Conservation (phyloP, 1,284 basidiomycete genomes). For the Coniferiporia weirii region DNA sequence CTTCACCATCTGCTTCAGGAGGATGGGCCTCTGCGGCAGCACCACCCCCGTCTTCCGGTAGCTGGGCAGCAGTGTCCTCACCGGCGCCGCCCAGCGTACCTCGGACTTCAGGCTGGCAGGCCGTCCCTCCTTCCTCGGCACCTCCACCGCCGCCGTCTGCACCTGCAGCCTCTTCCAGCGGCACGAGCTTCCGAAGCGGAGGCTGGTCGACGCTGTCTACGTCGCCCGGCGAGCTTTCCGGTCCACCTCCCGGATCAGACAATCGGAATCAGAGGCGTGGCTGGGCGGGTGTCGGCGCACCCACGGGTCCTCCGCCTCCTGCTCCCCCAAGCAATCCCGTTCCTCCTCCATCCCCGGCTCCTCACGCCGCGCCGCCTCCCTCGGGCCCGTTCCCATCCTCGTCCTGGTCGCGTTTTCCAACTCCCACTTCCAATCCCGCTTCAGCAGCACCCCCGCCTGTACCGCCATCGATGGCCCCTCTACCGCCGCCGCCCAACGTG, state of each 20-base stretch:
- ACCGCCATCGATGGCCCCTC: too few species aligned
- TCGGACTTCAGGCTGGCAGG: slow-evolving; percentile 1
- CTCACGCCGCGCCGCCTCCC: not conserved
- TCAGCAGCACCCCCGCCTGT: too few species aligned
- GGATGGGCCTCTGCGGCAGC: not conserved
- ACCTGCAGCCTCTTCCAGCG: slow-evolving; percentile 16
- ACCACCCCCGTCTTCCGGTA: not conserved
- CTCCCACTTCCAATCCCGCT: too few species aligned
- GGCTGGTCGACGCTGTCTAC: slow-evolving; percentile 61
- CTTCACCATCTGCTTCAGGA: slow-evolving; percentile 17
- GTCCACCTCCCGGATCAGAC: slow-evolving; percentile 20
- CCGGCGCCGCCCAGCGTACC: slow-evolving; percentile 2
- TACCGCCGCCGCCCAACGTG: too few species aligned
- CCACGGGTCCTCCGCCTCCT: slow-evolving; percentile 17
- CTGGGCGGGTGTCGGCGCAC: slow-evolving; percentile 26
- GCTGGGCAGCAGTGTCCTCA: slow-evolving; percentile 19
- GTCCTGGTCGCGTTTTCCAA: too few species aligned
- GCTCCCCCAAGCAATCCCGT: not conserved
- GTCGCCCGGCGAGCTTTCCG: slow-evolving; percentile 23
- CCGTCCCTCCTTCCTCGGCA: slow-evolving; percentile 14
- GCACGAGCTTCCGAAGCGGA: slow-evolving; percentile 44
- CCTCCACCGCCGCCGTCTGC: slow-evolving; percentile 15
- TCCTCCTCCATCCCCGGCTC: not conserved
- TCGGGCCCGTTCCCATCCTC: not conserved
- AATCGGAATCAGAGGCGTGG: slow-evolving; percentile 16